Base-by-base conservation (phyloP, 331 rosid genomes). In the Malus hybrid region DNA sequence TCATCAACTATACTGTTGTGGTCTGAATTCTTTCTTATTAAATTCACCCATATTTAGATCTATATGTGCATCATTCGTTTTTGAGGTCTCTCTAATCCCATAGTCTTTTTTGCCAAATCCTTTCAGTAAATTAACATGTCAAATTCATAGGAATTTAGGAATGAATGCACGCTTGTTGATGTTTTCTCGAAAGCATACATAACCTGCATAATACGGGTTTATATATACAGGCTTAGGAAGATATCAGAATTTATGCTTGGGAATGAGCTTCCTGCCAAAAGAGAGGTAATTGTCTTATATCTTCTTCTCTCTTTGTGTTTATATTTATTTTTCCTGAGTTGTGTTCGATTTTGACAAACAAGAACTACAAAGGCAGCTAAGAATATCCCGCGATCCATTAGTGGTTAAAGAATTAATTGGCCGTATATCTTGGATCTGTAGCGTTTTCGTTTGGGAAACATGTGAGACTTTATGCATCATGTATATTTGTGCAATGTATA, bases 211-310 rank as follows among this genome's bases (percentile, higher is more conserved):
- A 33, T 33, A n/a, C n/a, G n/a, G n/a, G n/a, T n/a, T n/a, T n/a
- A n/a, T n/a, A n/a, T n/a, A n/a, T n/a, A 18, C 92, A 91, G 96
- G 84, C 86, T 86, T 78, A 91, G 81, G 79, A 88, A 88, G 85
- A 84, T 90, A 77, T 88, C 80, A 50, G 61, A 67, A 80, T 88
- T 89, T 79, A 81, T 88, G 6, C 89, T 59, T 44, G 87, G 84
- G 72, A 77, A 73, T 54, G 75, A 82, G 73, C 87, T 86, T 77
- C 91, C 93, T 31, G 81, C 90, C 52, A 93, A 89, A 80, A 87
- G 70, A 82, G 89, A 88, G 92, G 96, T 87, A 52, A 72, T 71
- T 33, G 36, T 33, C 36, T 33, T 33, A 6, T 33, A 74, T 18
- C 60, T 80, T 60, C 24, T 19, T 52, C 13, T 27, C 5, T 32